Evolutionary conservation across 805 yeast genomes (phyloP).

Genomic region (Wickerhamomyces ciferrii): DNA sequence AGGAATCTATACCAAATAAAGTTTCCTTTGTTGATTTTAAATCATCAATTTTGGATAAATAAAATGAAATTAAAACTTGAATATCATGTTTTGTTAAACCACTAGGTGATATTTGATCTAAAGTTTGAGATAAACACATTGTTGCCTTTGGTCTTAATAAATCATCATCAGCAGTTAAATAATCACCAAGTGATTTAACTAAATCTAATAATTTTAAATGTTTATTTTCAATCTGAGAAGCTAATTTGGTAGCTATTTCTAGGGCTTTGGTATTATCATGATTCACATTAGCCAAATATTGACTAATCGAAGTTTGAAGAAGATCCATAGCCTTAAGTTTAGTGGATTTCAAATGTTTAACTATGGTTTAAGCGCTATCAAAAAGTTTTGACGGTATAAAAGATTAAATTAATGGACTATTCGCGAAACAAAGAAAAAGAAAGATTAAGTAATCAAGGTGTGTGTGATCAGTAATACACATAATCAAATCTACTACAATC

Average conservation of each 20-base stretch:
- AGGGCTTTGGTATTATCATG: background rate
- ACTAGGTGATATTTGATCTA: slow-evolving; percentile 24
- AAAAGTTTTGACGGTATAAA: too few relatives aligned
- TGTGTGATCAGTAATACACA: too few relatives aligned
- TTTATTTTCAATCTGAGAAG: slow-evolving; percentile 14
- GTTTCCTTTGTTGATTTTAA: slow-evolving; percentile 45
- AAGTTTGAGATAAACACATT: slow-evolving; percentile 33
- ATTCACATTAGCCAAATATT: background rate
- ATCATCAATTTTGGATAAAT: slow-evolving; percentile 65
- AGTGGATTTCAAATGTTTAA: too few relatives aligned
- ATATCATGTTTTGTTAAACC: slow-evolving; percentile 33
- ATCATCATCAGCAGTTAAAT: slow-evolving; percentile 56
- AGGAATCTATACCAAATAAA: slow-evolving; percentile 45
- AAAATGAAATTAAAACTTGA: slow-evolving; percentile 42
- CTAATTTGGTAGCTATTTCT: background rate
- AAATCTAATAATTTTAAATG: slow-evolving; percentile 40
- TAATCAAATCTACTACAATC: too few relatives aligned
- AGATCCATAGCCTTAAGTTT: background rate
- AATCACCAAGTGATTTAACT: slow-evolving; percentile 54
- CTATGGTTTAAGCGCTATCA: too few relatives aligned
- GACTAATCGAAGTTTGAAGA: background rate
- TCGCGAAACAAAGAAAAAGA: too few relatives aligned
- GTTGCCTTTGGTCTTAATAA: slow-evolving; percentile 44
- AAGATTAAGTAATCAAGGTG: too few relatives aligned
- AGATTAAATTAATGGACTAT: too few relatives aligned